Evolutionary conservation across 768 basidiomycete genomes (phyloP), one percentile per base, ranked within the genome.

Genomic region (Pleurotus tuber-regium): DNA sequence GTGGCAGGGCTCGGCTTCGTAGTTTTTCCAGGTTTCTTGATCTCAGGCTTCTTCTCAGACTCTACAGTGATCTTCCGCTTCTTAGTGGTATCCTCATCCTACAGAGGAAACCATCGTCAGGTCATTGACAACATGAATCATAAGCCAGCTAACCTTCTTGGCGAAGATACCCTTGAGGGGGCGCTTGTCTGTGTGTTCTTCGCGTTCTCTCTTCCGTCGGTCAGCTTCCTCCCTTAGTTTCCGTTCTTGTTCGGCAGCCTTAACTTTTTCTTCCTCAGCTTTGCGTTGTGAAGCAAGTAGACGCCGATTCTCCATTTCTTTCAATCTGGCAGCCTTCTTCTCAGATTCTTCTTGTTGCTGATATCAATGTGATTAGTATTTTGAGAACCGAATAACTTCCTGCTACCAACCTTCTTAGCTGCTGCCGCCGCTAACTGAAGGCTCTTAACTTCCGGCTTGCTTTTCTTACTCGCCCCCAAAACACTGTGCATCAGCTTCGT

Each of bases 301-400:
- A n/a, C 91, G 83, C 38, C 91, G 78, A 40, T 78, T 76, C 58
- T 95, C 93, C 83, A 89, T 89, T 52, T 92, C 88, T 58, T 84
- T 91, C 53, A 87, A 68, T 23, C 87, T 75, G 9, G 78, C 70
- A 1, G 77, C 80, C 66, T 89, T 92, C 69, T 87, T 91, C 57
- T 91, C 92, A 28, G 79, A 77, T 62, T 91, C 89, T 57, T 89
- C 90, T 74, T 95, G 89, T 76, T 95, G 91, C 95, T 97, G 61
- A 44, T 36, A 5, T 33, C 29, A 21, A 23, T 19, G 56, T 53
- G 58, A 31, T 57, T 50, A 21, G 25, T 16, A 35, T 54, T 41
- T 19, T 52, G 29, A 38, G 33, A 39, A 39, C 26, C 26, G 9
- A 26, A 14, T 21, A 50, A 19, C 54, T 40, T 36, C n/a, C 19